These are phyloP conservation scores for Dactylellina leptospora DNA, from an alignment of 2,329 filamentous ascomycete genomes.

Conservation along the genomic window DNA sequence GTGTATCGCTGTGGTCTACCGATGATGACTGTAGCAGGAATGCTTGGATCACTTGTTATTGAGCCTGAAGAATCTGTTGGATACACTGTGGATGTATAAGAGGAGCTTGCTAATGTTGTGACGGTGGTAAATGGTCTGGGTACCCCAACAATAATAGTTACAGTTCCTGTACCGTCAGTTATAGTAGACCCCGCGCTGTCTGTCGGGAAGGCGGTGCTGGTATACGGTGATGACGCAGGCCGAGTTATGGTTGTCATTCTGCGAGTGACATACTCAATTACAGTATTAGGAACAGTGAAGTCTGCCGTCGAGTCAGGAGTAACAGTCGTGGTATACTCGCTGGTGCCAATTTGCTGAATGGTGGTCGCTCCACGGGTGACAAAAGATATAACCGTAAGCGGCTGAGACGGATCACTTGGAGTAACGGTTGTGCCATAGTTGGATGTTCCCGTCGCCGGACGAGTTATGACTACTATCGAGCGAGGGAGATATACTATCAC, in stretches of 20 bases:
- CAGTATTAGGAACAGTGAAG: background rate
- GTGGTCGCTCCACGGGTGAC: background rate
- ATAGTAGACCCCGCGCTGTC: background rate
- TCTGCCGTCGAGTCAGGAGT: background rate
- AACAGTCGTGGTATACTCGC: background rate
- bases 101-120: background rate
- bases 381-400: background rate
- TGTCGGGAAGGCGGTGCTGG: background rate
- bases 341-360: background rate
- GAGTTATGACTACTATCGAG: background rate
- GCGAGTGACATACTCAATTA: background rate
- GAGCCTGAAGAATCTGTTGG: conserved; percentile 4
- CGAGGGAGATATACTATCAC: background rate
- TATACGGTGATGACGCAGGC: background rate
- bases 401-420: background rate
- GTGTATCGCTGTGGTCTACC: background rate
- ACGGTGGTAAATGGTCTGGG: conserved; percentile 2
- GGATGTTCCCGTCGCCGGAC: background rate
- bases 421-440: background rate
- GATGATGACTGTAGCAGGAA: background rate
- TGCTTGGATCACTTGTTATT: background rate
- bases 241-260: background rate
- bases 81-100: conserved; percentile 1
- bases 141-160: background rate
- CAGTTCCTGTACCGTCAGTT: background rate